Evolutionary conservation across 192 early-diverging fungal genomes (phyloP).

Genomic region (Coemansia sp.): DNA sequence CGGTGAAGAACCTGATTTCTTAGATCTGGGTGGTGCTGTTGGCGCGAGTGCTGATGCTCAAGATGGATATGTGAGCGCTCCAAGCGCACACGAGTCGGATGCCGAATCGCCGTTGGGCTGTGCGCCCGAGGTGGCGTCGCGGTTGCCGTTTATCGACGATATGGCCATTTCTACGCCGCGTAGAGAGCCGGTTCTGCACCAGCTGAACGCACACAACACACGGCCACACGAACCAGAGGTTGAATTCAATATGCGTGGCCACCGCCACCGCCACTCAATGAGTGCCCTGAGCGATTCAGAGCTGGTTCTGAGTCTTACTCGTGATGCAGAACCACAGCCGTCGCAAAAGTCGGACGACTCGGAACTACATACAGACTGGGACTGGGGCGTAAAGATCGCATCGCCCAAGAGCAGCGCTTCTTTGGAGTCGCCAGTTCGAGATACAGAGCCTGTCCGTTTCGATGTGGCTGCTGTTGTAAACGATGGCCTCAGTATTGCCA

Average conservation of each 20-base stretch:
- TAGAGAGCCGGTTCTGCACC: constrained; percentile 23
- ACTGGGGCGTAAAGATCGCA: constrained; percentile 45
- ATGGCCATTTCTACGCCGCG: constrained; percentile 21
- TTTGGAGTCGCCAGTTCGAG: neutral
- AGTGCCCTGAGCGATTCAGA: constrained; percentile 46
- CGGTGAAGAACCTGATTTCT: constrained; percentile 42
- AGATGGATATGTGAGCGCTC: constrained; percentile 70
- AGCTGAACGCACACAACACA: constrained; percentile 1
- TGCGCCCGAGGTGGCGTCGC: neutral
- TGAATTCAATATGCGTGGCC: neutral
- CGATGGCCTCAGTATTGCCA: neutral
- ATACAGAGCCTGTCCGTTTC: neutral
- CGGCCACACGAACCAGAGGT: neutral
- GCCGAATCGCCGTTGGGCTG: neutral
- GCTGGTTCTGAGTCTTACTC: constrained; percentile 4
- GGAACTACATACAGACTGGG: constrained; percentile 46
- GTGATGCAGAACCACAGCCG: neutral
- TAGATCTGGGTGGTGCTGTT: constrained; percentile 40
- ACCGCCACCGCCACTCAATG: constrained; percentile 10
- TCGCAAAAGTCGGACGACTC: neutral
- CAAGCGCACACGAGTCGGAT: constrained; percentile 63
- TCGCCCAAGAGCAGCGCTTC: neutral
- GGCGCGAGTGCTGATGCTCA: constrained; percentile 5
- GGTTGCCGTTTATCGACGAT: constrained; percentile 26
- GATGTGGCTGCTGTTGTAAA: constrained; percentile 7